These are phyloP conservation scores for Aspergillus coremiiformis DNA, from an alignment of 495 filamentous ascomycete genomes.

Conservation along the genomic window DNA sequence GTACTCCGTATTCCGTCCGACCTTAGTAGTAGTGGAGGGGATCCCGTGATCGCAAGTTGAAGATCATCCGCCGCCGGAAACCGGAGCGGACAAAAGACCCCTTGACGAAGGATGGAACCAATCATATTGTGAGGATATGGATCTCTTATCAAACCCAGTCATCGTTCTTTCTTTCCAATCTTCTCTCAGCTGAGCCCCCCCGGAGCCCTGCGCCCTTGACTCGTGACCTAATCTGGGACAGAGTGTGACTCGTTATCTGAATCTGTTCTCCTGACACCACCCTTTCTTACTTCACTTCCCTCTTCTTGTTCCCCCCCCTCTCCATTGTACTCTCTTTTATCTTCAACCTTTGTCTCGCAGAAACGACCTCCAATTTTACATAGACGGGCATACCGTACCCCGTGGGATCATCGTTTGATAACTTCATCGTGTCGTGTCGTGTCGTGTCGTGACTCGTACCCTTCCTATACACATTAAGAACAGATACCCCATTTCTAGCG, in stretches of 20 bases:
- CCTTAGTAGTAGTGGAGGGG: no score
- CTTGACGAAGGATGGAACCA: background rate
- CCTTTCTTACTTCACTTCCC: background rate
- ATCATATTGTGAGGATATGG: background rate
- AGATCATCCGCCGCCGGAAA: background rate
- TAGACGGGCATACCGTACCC: background rate
- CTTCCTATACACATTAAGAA: background rate
- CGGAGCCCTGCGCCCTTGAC: no score
- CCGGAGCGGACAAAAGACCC: background rate
- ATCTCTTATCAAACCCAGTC: background rate
- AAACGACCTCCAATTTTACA: background rate
- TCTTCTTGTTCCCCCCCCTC: background rate
- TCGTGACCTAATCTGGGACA: background rate
- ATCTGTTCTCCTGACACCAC: background rate
- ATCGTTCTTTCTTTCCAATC: background rate
- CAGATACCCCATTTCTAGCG: background rate
- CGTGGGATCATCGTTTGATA: background rate
- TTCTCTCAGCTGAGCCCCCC: background rate
- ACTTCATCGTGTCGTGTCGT: background rate
- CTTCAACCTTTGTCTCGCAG: background rate
- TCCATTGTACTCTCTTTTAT: background rate
- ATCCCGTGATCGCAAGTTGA: background rate
- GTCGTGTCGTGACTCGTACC: background rate
- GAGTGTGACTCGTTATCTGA: constrained; percentile 3
- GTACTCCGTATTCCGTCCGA: no score